Percentiles rank a stretch among this genome's conserved stretches.
phyloP scores from a whole-genome alignment of 768 basidiomycete species.

The Tricholoma sp. region DNA sequence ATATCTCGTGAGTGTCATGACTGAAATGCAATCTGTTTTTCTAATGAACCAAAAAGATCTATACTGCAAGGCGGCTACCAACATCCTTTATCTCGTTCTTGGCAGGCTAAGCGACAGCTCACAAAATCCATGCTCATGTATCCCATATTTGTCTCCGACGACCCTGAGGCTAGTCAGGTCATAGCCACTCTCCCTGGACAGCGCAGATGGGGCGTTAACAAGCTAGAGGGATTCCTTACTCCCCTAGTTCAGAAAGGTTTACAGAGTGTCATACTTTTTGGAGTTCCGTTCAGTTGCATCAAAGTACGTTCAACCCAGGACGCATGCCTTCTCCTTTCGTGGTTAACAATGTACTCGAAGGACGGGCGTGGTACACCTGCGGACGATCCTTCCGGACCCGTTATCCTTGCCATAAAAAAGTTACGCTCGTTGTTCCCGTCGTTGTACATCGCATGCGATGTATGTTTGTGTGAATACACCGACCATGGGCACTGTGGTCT shows the following conservation, averaged over 20 bases:
- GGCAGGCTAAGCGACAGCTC: slow-evolving; percentile 77
- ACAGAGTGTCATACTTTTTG: slow-evolving; percentile 89
- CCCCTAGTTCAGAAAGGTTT: slow-evolving; percentile 90
- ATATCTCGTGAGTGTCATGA: slow-evolving; percentile 37
- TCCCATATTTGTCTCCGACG: slow-evolving; percentile 97
- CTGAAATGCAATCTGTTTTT: neutral
- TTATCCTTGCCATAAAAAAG: slow-evolving; percentile 85
- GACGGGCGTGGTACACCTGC: slow-evolving; percentile 82
- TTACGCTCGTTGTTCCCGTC: slow-evolving; percentile 74
- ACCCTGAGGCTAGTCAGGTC: slow-evolving; percentile 75
- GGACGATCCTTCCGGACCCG: slow-evolving; percentile 86
- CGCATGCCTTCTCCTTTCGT: neutral
- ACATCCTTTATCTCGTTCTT: slow-evolving; percentile 82
- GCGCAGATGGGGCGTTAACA: slow-evolving; percentile 92
- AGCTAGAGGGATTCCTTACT: slow-evolving; percentile 77
- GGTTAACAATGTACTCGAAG: slow-evolving; percentile 32
- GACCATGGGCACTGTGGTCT: slow-evolving; percentile 96
- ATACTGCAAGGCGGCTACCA: slow-evolving; percentile 91
- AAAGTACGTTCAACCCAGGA: slow-evolving; percentile 47
- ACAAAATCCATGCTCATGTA: slow-evolving; percentile 98
- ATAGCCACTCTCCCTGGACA: slow-evolving; percentile 83
- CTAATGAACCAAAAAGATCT: slow-evolving; percentile 43
- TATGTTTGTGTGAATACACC: slow-evolving; percentile 99
- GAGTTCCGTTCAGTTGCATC: slow-evolving; percentile 73
- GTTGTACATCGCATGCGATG: slow-evolving; percentile 89